phyloP scores from a whole-genome alignment of 1,139 yeast genomes.

The Hansenula sp. region DNA sequence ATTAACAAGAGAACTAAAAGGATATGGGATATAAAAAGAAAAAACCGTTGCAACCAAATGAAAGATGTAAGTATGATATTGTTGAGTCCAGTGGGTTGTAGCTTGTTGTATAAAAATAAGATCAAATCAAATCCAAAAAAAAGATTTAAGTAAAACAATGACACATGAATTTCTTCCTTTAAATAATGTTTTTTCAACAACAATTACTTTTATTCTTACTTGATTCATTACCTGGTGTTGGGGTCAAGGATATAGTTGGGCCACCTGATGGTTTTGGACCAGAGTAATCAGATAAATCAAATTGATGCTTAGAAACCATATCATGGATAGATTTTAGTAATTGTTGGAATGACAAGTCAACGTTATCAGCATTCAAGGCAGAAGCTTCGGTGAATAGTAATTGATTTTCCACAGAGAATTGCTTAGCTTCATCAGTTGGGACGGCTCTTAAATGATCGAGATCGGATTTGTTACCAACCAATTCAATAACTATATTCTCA shows the following conservation, averaged over 20 bases:
- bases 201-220: conserved; percentile 61
- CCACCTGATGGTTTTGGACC: conserved; percentile 63
- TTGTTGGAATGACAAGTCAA: conserved; percentile 91
- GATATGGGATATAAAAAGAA: background rate
- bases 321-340: conserved; percentile 89
- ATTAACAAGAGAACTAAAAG: conserved; percentile 1
- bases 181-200: conserved; percentile 39
- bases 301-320: conserved; percentile 82
- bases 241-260: conserved; percentile 89
- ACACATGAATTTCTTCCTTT: background rate
- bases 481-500: conserved; percentile 92
- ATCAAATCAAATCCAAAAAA: background rate
- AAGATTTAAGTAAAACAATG: background rate
- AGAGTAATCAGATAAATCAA: conserved; percentile 63
- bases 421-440: conserved; percentile 96
- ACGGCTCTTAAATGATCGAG: conserved; percentile 94
- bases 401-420: conserved; percentile 91
- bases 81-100: background rate
- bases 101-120: background rate
- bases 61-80: too few species aligned
- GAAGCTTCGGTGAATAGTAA: conserved; percentile 95
- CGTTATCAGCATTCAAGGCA: conserved; percentile 92
- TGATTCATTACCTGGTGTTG: conserved; percentile 81
- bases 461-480: conserved; percentile 96
- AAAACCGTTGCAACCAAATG: background rate